Conservation (phyloP, 805 yeast species). For the Wickerhamomyces ciferrii region DNA sequence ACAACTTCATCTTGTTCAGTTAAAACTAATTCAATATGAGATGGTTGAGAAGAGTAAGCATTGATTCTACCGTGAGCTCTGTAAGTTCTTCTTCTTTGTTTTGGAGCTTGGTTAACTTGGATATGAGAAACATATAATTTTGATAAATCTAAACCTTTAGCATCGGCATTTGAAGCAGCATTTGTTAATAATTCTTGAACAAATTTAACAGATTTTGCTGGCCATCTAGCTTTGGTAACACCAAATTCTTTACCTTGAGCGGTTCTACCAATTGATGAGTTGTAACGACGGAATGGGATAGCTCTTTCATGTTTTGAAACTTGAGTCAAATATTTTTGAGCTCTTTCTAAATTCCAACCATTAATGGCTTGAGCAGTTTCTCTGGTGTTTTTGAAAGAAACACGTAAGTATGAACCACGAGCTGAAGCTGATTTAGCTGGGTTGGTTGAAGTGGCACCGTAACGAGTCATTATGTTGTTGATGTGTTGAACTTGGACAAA, state of each 20-base stretch:
- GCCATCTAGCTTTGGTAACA: slow-evolving; percentile 99
- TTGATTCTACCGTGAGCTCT: slow-evolving; percentile 99
- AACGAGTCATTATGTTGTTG: slow-evolving; percentile 78
- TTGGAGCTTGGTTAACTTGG: slow-evolving; percentile 99
- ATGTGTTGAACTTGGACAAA: background rate
- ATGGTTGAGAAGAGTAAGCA: slow-evolving; percentile 98
- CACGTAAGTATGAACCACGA: slow-evolving; percentile 99
- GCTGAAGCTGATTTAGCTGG: slow-evolving; percentile 99
- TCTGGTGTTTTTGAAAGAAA: slow-evolving; percentile 99
- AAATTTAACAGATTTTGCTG: slow-evolving; percentile 96
- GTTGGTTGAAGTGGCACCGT: slow-evolving; percentile 98
- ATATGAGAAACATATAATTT: slow-evolving; percentile 95
- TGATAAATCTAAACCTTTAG: slow-evolving; percentile 96
- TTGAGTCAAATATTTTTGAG: slow-evolving; percentile 92
- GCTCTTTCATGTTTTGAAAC: slow-evolving; percentile 99
- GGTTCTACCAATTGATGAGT: slow-evolving; percentile 96
- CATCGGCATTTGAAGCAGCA: slow-evolving; percentile 98
- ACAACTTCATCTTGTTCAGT: slow-evolving; percentile 94
- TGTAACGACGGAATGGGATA: slow-evolving; percentile 98
- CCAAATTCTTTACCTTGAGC: slow-evolving; percentile 99
- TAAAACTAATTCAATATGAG: slow-evolving; percentile 96
- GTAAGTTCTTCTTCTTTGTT: slow-evolving; percentile 99
- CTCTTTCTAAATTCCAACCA: slow-evolving; percentile 97
- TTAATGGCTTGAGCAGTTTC: slow-evolving; percentile 98
- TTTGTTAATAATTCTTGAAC: slow-evolving; percentile 91